Evolutionary conservation across 306 rosid species (phyloP), one percentile per base, ranked within the genome.

Genomic region (Ziziphus jujuba): DNA sequence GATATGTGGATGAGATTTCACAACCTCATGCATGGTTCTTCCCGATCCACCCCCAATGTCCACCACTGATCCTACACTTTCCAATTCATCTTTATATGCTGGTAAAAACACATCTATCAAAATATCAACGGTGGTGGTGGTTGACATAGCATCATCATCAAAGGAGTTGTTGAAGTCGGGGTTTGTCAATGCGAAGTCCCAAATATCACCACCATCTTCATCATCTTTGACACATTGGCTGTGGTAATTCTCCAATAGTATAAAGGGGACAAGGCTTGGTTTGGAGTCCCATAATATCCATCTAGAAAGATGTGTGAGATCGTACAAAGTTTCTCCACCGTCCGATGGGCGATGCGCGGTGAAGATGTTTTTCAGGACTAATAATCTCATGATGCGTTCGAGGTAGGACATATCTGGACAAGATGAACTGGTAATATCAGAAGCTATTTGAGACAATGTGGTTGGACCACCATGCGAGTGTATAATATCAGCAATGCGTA

Each of bases 11-110:
- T 61, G 45, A 2, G 70, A n/a, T 54, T 69, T 54, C 40, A 55
- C 64, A 16, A 75, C 34, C 70, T 53, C 59, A 1, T 49, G 22
- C 2, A 75, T 19, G 5, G 11, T 19, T 3, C 7, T 7, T 0
- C 70, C 74, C 1, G 65, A 54, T 24, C 75, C 70, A 61, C 79
- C 79, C 4, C 79, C 79, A 0, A 68, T 51, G 9, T 75, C 79
- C 25, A 75, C 64, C 58, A 75, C 16, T 13, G 79, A 51, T 17
- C 35, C 59, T 44, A 75, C 14, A 23, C 19, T 6, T 12, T 8
- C 23, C 16, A 75, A 47, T 59, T 36, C 74, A 67, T 75, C 65
- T 67, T 59, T 59, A 14, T 67, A 75, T 14, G 14, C 70, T 1
- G 40, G 7, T 3, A 75, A 7, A 5, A 61, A 8, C 2, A 25